Conservation (phyloP, 305 asterid species). For the Striga hermonthica region DNA sequence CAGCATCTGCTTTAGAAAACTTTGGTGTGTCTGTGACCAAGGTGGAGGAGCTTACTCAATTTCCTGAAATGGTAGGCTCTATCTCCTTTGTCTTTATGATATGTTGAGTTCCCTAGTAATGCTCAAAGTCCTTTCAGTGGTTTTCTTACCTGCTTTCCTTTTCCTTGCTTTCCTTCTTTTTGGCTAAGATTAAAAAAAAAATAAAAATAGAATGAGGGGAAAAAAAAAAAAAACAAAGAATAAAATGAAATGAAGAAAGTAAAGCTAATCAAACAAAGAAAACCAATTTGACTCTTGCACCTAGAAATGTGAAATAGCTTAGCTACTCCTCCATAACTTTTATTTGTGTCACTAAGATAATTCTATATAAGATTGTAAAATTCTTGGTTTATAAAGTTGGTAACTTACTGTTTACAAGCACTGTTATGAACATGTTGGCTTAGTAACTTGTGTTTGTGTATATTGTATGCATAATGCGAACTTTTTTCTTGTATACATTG, state of each 20-base stretch:
- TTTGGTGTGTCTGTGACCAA: conserved; percentile 79
- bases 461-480: background rate
- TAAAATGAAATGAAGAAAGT: too few relatives aligned
- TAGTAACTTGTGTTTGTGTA: conserved; percentile 2
- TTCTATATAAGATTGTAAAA: background rate
- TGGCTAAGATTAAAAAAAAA: background rate
- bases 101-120: background rate
- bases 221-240: background rate
- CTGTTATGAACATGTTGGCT: conserved; percentile 10
- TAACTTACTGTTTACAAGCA: background rate
- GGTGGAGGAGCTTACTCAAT: conserved; percentile 86
- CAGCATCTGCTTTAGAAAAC: conserved; percentile 71
- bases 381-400: background rate
- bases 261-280: too few relatives aligned
- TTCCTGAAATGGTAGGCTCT: conserved; percentile 84
- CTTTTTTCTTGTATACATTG: background rate
- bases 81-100: conserved; percentile 16
- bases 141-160: background rate
- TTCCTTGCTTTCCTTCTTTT: background rate
- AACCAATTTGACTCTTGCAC: background rate
- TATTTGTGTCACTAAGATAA: conserved; percentile 14
- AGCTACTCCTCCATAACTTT: background rate
- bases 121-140: conserved; percentile 6
- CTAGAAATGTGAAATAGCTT: conserved; percentile 17
- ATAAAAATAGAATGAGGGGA: background rate